These are phyloP conservation scores for Thecamonas trahens DNA, from an alignment of 78 protist genomes.

Conservation along the genomic window DNA sequence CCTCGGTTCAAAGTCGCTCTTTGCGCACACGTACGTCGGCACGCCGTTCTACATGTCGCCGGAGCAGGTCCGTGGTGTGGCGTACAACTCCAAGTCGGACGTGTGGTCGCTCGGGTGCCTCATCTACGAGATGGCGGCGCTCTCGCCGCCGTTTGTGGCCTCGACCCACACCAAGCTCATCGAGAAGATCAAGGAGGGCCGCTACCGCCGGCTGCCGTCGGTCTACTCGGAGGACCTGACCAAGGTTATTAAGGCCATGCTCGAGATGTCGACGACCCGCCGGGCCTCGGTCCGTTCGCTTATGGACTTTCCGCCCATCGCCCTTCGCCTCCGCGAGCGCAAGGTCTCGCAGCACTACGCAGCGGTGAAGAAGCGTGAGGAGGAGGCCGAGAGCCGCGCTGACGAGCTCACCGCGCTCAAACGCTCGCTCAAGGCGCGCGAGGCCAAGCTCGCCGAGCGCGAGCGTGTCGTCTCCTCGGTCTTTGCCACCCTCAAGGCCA, in stretches of 20 bases:
- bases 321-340: not conserved
- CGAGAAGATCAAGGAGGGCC: not conserved
- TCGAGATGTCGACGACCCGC: not conserved
- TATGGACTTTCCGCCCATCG: not conserved
- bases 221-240: not conserved
- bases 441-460: not conserved
- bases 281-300: not conserved
- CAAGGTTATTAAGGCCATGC: not conserved
- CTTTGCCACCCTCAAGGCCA: too few relatives aligned
- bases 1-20: constrained; percentile 16
- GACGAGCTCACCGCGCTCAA: too few relatives aligned
- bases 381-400: too few relatives aligned
- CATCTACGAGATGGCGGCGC: constrained; percentile 21
- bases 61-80: constrained; percentile 26
- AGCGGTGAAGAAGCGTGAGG: not conserved
- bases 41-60: constrained; percentile 87
- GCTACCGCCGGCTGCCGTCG: not conserved
- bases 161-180: not conserved
- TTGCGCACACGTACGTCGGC: constrained; percentile 77
- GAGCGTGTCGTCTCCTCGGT: not conserved
- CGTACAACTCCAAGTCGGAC: constrained; percentile 52
- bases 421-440: not conserved
- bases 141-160: not conserved
- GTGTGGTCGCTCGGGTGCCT: constrained; percentile 58
- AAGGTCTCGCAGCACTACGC: not conserved